Evolutionary conservation across 208 protist genomes (phyloP).

Genomic region (Wallacemonas collosoma): DNA sequence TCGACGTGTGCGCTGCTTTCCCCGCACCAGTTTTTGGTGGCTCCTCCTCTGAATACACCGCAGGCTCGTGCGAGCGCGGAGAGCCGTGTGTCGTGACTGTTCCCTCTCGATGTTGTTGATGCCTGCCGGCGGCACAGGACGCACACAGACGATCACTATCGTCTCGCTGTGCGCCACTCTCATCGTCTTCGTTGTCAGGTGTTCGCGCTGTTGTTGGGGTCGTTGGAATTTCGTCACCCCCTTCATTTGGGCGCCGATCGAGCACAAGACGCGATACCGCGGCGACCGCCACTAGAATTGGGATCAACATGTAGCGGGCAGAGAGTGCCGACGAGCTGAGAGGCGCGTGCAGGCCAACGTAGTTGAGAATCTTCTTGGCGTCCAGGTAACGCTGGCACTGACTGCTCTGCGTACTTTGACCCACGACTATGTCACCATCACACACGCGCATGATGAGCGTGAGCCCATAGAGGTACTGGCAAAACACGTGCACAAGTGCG

Average conservation of each 20-base stretch:
- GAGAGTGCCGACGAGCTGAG: background rate
- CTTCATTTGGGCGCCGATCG: background rate
- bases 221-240: too few relatives aligned
- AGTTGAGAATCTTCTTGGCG: background rate
- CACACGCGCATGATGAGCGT: background rate
- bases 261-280: background rate
- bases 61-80: conserved; percentile 4
- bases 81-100: too few relatives aligned
- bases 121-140: too few relatives aligned
- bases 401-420: background rate
- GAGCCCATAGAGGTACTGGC: conserved; percentile 2
- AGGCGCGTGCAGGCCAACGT: conserved; percentile 8
- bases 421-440: background rate
- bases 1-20: background rate
- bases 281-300: conserved; percentile 2
- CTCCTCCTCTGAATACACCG: background rate
- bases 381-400: background rate
- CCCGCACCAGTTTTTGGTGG: background rate
- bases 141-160: too few relatives aligned
- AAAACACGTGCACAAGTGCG: conserved; percentile 2
- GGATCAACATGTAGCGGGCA: conserved; percentile 11
- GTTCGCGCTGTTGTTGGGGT: too few relatives aligned
- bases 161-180: too few relatives aligned
- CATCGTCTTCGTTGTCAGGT: too few relatives aligned
- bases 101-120: too few relatives aligned